Percentiles rank a stretch among this genome's conserved stretches.
These are phyloP conservation scores for Chlamydomonas eustigma DNA, from an alignment of 139 green algal genomes.

Conservation along the genomic window DNA sequence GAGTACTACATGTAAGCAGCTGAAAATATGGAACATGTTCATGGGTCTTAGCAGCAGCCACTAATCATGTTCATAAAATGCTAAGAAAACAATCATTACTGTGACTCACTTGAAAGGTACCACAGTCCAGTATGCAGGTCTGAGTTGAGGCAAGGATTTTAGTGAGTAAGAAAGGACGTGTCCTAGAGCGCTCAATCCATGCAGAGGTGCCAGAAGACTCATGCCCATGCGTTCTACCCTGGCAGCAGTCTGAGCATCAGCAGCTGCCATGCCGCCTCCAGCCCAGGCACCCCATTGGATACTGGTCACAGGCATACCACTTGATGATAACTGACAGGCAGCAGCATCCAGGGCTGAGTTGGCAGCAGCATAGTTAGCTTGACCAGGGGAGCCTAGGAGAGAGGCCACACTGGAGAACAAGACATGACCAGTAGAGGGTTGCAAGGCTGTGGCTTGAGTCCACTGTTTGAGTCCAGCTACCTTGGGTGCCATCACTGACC, in stretches of 20 bases:
- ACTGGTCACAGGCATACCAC: conserved; percentile 14
- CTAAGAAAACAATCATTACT: no score
- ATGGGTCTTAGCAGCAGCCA: no score
- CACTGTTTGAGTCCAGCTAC: neutral
- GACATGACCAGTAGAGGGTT: conserved; percentile 32
- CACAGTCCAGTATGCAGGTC: no score
- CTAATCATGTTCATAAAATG: no score
- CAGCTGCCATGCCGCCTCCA: conserved; percentile 47
- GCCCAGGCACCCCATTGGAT: conserved; percentile 44
- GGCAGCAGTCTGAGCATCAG: neutral
- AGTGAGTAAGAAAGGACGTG: no score
- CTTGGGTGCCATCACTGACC: conserved; percentile 56
- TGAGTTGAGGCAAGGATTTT: no score
- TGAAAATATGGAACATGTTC: no score
- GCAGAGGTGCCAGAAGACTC: conserved; percentile 31
- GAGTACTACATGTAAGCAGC: no score
- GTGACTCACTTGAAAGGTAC: no score
- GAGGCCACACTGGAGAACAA: conserved; percentile 74
- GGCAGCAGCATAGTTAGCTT: conserved; percentile 74
- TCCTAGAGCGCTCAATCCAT: conserved; percentile 42
- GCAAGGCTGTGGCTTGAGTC: conserved; percentile 1
- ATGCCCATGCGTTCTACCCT: conserved; percentile 47
- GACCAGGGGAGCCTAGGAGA: conserved; percentile 68
- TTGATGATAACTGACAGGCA: neutral
- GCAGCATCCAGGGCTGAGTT: conserved; percentile 65